Evolutionary conservation across 805 yeast species (phyloP).

Genomic region (Spathaspora hagerdaliae): DNA sequence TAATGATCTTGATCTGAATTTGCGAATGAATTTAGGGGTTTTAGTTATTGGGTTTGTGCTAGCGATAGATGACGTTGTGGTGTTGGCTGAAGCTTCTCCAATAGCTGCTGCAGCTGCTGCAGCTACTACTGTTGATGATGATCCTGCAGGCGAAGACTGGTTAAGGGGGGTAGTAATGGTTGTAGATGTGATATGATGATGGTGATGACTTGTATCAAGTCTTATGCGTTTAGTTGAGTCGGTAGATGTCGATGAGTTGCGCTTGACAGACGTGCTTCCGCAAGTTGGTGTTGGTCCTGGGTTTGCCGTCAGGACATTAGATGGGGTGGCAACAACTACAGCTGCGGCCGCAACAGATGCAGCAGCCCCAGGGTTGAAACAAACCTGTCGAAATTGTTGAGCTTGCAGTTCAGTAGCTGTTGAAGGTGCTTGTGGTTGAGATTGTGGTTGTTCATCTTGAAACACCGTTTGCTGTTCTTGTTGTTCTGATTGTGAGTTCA

Average conservation of each 20-base stretch:
- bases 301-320: background rate
- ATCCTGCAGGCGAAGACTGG: background rate
- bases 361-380: conserved; percentile 5
- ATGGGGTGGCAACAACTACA: background rate
- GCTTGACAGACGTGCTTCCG: conserved; percentile 6
- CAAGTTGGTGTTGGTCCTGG: background rate
- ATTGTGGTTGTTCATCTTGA: conserved; percentile 2
- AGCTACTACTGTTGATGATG: no score
- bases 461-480: conserved; percentile 2
- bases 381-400: conserved; percentile 8
- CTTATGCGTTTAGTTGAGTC: conserved; percentile 17
- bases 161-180: conserved; percentile 1
- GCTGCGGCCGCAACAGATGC: no score
- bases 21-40: conserved; percentile 31
- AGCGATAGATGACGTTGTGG: conserved; percentile 1
- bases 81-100: background rate
- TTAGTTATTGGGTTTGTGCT: conserved; percentile 11
- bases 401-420: background rate
- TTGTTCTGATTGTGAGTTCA: conserved; percentile 3
- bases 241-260: conserved; percentile 15
- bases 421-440: conserved; percentile 6
- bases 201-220: conserved; percentile 10
- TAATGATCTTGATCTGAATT: conserved; percentile 36
- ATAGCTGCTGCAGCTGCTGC: conserved; percentile 3
- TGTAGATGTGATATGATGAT: background rate